Conservation (phyloP, 305 asterid genomes). For the Fraxinus nigra region DNA sequence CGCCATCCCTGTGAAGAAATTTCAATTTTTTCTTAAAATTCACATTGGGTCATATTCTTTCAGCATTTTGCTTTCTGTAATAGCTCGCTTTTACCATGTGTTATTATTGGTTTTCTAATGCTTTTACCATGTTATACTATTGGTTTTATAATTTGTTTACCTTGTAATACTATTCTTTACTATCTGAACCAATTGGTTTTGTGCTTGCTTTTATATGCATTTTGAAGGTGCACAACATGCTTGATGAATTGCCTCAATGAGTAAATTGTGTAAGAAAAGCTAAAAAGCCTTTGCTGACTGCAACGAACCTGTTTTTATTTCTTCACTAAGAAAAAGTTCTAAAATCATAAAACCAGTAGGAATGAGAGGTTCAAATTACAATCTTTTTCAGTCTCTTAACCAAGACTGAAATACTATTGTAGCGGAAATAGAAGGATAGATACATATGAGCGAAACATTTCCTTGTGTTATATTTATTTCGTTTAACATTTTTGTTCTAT, state of each 20-base stretch:
- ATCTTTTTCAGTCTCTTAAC: not conserved
- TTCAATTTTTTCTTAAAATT: not conserved
- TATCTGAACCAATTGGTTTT: not conserved
- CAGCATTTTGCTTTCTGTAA: not conserved
- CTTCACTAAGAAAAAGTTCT: not conserved
- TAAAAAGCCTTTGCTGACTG: not conserved
- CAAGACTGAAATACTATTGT: not conserved
- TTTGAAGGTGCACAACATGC: not conserved
- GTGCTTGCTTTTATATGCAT: not conserved
- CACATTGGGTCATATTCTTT: not conserved
- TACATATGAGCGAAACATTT: not conserved
- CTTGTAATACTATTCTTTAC: not conserved
- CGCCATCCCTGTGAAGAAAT: not conserved
- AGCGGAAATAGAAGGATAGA: not conserved
- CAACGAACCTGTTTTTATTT: not conserved
- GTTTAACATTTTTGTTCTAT: not conserved
- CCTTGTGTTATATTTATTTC: not conserved
- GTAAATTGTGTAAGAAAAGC: not conserved
- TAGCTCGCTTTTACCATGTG: not conserved
- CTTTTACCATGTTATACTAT: not conserved
- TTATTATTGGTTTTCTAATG: not conserved
- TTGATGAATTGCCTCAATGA: conserved; percentile 15
- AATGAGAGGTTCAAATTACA: not conserved
- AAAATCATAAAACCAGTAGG: not conserved
- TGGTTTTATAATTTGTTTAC: not conserved